These are phyloP conservation scores for Colletotrichum caudatum DNA, from an alignment of 2,329 filamentous ascomycete species.

Conservation along the genomic window DNA sequence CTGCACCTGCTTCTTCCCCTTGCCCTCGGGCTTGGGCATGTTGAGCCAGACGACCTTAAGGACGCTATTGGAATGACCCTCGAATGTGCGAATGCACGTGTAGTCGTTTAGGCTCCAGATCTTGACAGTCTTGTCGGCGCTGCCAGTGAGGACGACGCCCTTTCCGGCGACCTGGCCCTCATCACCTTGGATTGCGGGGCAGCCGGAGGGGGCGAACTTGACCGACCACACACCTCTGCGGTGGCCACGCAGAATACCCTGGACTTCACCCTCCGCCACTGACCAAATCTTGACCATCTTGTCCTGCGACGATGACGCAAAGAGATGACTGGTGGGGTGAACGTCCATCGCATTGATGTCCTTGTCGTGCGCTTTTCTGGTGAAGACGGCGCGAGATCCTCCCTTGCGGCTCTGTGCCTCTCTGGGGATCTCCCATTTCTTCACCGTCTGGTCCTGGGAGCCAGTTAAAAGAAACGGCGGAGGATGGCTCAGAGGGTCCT, in stretches of 20 bases:
- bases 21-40: conserved; percentile 60
- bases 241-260: conserved; percentile 92
- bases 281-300: conserved; percentile 98
- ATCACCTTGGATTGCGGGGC: conserved; percentile 78
- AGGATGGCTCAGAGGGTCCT: conserved; percentile 81
- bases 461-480: conserved; percentile 90
- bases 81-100: conserved; percentile 91
- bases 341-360: conserved; percentile 97
- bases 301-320: conserved; percentile 96
- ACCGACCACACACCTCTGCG: conserved; percentile 97
- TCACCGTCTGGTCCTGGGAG: conserved; percentile 94
- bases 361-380: conserved; percentile 96
- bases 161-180: conserved; percentile 79
- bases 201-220: conserved; percentile 84
- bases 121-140: conserved; percentile 95
- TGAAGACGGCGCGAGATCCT: conserved; percentile 78
- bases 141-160: conserved; percentile 88
- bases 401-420: conserved; percentile 62
- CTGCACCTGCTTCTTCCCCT: conserved; percentile 71
- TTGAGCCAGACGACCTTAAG: conserved; percentile 92
- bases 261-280: conserved; percentile 86
- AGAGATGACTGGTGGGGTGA: conserved; percentile 79
- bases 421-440: conserved; percentile 87
- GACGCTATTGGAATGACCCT: conserved; percentile 96
- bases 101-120: conserved; percentile 95